Conservation (phyloP, 768 basidiomycete genomes). For the Suillus tomentosus region DNA sequence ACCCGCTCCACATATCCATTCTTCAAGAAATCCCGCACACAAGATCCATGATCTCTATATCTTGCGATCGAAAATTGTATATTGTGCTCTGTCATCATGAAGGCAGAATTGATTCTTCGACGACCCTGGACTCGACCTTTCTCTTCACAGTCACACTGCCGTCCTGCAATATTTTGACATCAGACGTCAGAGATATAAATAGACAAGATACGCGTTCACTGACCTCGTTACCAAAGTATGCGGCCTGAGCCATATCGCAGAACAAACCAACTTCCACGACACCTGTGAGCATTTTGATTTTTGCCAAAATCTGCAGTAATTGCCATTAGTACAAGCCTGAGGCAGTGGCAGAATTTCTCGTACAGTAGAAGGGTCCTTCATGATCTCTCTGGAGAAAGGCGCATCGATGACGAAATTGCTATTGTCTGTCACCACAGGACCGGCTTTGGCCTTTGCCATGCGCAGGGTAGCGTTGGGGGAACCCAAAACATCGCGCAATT, state of each 20-base stretch:
- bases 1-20: background rate
- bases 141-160: constrained; percentile 69
- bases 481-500: constrained; percentile 59
- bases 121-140: constrained; percentile 26
- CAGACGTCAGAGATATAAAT: constrained; percentile 1
- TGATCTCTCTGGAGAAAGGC: constrained; percentile 71
- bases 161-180: constrained; percentile 43
- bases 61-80: background rate
- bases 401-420: constrained; percentile 98
- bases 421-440: constrained; percentile 96
- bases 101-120: constrained; percentile 19
- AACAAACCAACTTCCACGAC: constrained; percentile 99
- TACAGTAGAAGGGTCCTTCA: constrained; percentile 69
- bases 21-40: background rate
- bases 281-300: constrained; percentile 93
- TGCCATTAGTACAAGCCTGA: background rate
- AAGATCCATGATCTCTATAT: too few species aligned
- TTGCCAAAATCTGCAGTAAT: constrained; percentile 60
- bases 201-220: constrained; percentile 16
- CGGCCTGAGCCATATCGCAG: constrained; percentile 87
- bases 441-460: constrained; percentile 93
- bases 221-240: constrained; percentile 94
- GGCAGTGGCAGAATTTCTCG: constrained; percentile 18
- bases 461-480: constrained; percentile 77
- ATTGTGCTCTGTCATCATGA: constrained; percentile 1